Evolutionary conservation across 2,329 filamentous ascomycete species (phyloP).

Genomic region (Fusarium sp.): DNA sequence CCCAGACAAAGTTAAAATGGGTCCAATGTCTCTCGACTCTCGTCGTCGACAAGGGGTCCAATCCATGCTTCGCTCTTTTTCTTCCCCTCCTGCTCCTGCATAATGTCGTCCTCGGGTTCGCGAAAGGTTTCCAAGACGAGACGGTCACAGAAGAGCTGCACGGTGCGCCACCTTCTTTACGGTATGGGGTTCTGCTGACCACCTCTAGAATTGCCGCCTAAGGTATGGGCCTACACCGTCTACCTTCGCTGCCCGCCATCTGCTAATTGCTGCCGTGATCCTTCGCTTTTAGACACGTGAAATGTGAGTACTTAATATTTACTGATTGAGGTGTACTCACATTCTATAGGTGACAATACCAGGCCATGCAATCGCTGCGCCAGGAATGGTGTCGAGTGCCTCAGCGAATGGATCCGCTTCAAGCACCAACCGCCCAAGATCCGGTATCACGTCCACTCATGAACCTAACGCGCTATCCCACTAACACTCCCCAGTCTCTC

Average conservation of each 20-base stretch:
- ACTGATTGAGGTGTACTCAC: background rate
- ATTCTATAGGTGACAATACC: background rate
- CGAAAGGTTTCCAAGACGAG: background rate
- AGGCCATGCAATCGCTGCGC: background rate
- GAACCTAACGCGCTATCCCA: background rate
- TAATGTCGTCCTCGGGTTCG: background rate
- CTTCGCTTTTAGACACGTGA: background rate
- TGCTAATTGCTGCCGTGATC: no score
- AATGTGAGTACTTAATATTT: background rate
- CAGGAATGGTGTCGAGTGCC: background rate
- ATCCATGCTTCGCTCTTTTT: background rate
- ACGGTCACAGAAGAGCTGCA: background rate
- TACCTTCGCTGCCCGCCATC: no score
- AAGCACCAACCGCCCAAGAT: conserved; percentile 1
- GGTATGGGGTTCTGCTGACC: background rate
- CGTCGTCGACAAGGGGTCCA: background rate
- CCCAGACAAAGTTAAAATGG: background rate
- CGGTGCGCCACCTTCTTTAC: background rate
- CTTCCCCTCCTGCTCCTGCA: background rate
- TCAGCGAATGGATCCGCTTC: conserved; percentile 2
- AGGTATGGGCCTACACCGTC: background rate
- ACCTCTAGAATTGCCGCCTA: background rate
- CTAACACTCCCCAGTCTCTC: background rate
- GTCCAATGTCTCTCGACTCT: background rate
- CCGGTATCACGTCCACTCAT: background rate